These are phyloP conservation scores for Stephania japonica DNA, from an alignment of 164 flowering plant genomes.

Conservation along the genomic window DNA sequence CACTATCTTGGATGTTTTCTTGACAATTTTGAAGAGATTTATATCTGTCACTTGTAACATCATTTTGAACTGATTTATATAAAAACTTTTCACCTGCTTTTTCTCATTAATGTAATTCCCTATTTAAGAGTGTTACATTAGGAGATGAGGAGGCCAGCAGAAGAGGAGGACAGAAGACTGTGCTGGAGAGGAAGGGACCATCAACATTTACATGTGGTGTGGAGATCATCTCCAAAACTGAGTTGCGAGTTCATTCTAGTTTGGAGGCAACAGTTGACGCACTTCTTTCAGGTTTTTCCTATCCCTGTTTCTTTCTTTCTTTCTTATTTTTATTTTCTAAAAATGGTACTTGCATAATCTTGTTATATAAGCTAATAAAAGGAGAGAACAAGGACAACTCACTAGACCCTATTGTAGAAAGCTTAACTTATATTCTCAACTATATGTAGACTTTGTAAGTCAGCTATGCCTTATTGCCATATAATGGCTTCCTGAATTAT, in stretches of 20 bases:
- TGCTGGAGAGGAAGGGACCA: slow-evolving; percentile 88
- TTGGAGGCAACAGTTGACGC: slow-evolving; percentile 92
- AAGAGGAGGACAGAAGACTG: slow-evolving; percentile 85
- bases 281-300: slow-evolving; percentile 60
- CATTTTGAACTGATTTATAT: background rate
- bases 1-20: background rate
- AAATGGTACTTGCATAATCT: too few relatives aligned
- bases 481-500: too few relatives aligned
- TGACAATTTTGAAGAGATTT: background rate
- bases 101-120: background rate
- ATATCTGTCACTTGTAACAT: background rate
- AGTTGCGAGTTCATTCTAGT: slow-evolving; percentile 70
- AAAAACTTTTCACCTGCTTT: background rate
- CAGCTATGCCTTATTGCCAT: too few relatives aligned
- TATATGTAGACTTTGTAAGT: too few relatives aligned
- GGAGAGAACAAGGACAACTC: too few relatives aligned
- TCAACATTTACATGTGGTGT: slow-evolving; percentile 79
- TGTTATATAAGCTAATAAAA: too few relatives aligned
- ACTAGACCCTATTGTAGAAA: too few relatives aligned
- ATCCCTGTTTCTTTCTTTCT: background rate
- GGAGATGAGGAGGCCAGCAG: slow-evolving; percentile 97
- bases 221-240: slow-evolving; percentile 78
- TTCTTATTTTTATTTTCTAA: too few relatives aligned
- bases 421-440: too few relatives aligned
- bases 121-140: slow-evolving; percentile 70